Evolutionary conservation across 1,284 basidiomycete genomes (phyloP).

Genomic region (Cutaneotrichosporon curvatum): DNA sequence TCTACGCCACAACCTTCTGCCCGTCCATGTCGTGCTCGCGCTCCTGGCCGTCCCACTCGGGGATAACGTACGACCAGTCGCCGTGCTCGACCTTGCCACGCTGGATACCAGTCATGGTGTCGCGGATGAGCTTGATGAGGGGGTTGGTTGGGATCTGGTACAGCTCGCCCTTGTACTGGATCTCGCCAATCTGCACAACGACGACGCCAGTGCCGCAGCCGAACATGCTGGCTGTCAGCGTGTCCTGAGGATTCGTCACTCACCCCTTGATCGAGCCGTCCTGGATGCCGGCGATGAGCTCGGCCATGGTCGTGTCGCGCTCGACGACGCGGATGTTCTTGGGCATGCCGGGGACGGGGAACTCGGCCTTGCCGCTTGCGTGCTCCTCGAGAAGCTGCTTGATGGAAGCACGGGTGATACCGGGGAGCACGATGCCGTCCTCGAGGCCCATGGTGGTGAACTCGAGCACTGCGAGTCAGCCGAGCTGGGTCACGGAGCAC

Average conservation of each 20-base stretch:
- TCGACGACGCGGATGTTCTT: constrained; percentile 41
- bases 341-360: constrained; percentile 34
- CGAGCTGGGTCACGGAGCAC: constrained; percentile 2
- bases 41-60: constrained; percentile 25
- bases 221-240: constrained; percentile 23
- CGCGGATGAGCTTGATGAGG: constrained; percentile 32
- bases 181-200: constrained; percentile 30
- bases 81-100: constrained; percentile 31
- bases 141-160: constrained; percentile 36
- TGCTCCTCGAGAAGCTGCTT: constrained; percentile 37
- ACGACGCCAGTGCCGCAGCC: constrained; percentile 40
- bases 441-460: constrained; percentile 41
- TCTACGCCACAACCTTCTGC: constrained; percentile 10
- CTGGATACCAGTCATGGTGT: constrained; percentile 39
- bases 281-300: constrained; percentile 29
- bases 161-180: constrained; percentile 27
- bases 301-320: constrained; percentile 40
- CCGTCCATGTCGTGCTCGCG: constrained; percentile 17
- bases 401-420: constrained; percentile 39
- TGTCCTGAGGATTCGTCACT: constrained; percentile 7
- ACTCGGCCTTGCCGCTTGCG: constrained; percentile 26
- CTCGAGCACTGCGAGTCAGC: constrained; percentile 28
- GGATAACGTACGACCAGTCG: constrained; percentile 36
- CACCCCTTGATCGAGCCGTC: constrained; percentile 40
- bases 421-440: constrained; percentile 44